Evolutionary conservation across 371 early-diverging fungal genomes (phyloP), one percentile per base, ranked within the genome.

Genomic region (Mortierella sp.): DNA sequence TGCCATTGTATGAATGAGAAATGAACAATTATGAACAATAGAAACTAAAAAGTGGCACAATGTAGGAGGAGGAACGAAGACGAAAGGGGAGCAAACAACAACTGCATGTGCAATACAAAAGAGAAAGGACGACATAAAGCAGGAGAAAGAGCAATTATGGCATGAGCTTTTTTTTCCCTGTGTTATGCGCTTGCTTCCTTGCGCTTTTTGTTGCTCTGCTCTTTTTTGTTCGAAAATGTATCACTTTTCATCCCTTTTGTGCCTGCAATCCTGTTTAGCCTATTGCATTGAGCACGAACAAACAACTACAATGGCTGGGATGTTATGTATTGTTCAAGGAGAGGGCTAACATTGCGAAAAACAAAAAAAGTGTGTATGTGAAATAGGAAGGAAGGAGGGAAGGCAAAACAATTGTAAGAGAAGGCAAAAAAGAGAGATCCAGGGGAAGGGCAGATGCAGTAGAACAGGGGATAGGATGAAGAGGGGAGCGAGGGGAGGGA

Each of bases 401-500:
- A 58, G 31, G 31, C 10, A 58, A 58, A 58, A 22, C 58, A 58
- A 34, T 34, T 14, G 16, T 34, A 31, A 34, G 34, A 6, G 16
- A 50, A n/a, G 24, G 19, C 16, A 19, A 58, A 19, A 34, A 58
- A 52, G 11, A 4, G 11, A 11, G 53, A 26, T 26, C 24, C 29
- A 53, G 53, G 58, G 31, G 34, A 55, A 55, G 29, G 58, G 29
- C 5, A 58, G 41, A 53, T 37, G 48, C 39, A 37, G 19, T 40
- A 48, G 53, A 53, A 69, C 52, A 53, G 58, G 58, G 58, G 58
- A 55, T 58, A 58, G 34, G 34, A 58, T 58, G 34, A 31, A 55
- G 55, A 14, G 37, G 22, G 8, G 29, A 24, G 55, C 14, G 24
- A 26, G 69, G 13, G 48, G 69, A 40, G 68, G 13, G 37, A 6